Evolutionary conservation across 2,329 filamentous ascomycete species (phyloP).

Genomic region (Sordariomycetes sp.): DNA sequence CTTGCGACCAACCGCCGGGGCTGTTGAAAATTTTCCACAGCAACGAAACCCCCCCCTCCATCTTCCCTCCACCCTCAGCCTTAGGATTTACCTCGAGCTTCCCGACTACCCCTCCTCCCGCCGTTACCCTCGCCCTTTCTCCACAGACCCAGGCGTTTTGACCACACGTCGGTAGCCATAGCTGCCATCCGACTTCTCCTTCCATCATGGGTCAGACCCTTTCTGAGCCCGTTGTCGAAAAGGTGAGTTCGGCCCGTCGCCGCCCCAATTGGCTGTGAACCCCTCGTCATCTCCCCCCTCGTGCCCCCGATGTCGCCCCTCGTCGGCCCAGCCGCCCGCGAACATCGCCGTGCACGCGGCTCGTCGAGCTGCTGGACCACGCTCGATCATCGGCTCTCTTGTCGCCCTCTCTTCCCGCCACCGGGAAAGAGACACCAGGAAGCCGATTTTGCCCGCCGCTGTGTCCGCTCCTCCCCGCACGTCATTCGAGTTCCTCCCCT

Average conservation of each 20-base stretch:
- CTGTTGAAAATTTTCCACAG: slow-evolving; percentile 5
- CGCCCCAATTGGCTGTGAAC: neutral
- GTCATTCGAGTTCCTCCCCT: neutral
- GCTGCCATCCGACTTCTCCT: slow-evolving; percentile 16
- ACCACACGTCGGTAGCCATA: slow-evolving; percentile 8
- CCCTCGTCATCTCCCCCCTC: neutral
- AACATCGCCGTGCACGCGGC: neutral
- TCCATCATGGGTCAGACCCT: slow-evolving; percentile 92
- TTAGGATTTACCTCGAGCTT: slow-evolving; percentile 1
- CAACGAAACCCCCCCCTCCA: neutral
- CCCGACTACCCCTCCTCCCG: slow-evolving; percentile 1
- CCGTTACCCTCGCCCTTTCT: slow-evolving; percentile 5
- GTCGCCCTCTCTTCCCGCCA: neutral
- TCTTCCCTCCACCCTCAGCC: slow-evolving; percentile 1
- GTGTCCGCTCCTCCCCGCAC: neutral
- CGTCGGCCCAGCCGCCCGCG: neutral
- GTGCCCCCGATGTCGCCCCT: neutral
- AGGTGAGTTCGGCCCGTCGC: slow-evolving; percentile 52
- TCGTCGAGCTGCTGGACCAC: neutral
- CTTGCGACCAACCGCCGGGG: neutral
- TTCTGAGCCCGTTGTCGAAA: slow-evolving; percentile 96
- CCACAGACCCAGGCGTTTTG: slow-evolving; percentile 5
- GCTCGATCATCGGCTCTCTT: neutral
- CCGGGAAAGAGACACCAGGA: neutral
- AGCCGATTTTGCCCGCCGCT: neutral